Percentiles rank a stretch among this genome's conserved stretches.
Evolutionary conservation across 1,284 basidiomycete species (phyloP).

Genomic region (Fomitiporia mediterranea): DNA sequence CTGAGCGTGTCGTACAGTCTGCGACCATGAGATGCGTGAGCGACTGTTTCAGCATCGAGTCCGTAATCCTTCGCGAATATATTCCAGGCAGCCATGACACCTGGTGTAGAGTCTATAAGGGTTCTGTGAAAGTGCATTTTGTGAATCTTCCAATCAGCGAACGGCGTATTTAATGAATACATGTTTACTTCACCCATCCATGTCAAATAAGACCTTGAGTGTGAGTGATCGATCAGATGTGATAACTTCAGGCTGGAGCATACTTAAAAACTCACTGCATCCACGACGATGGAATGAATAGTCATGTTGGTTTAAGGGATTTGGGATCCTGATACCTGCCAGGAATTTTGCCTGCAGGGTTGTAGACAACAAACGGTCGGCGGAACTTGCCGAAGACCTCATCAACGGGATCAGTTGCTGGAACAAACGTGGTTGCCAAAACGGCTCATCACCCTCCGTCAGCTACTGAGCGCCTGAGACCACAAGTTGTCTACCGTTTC

Average conservation of each 20-base stretch:
- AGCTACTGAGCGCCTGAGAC: too few relatives aligned
- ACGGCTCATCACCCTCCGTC: too few relatives aligned
- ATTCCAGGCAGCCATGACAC: slow-evolving; percentile 59
- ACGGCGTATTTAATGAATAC: slow-evolving; percentile 15
- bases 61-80: slow-evolving; percentile 53
- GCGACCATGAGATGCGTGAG: slow-evolving; percentile 66
- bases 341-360: neutral
- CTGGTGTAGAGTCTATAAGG: slow-evolving; percentile 68
- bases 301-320: neutral
- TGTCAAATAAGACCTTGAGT: slow-evolving; percentile 59
- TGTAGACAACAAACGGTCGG: too few relatives aligned
- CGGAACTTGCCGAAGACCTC: neutral
- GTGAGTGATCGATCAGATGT: neutral
- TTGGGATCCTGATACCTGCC: neutral
- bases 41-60: slow-evolving; percentile 45
- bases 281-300: slow-evolving; percentile 34
- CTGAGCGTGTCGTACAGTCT: slow-evolving; percentile 67
- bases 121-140: slow-evolving; percentile 39
- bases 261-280: slow-evolving; percentile 47
- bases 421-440: too few relatives aligned
- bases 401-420: neutral
- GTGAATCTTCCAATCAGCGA: slow-evolving; percentile 10
- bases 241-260: too few relatives aligned
- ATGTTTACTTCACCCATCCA: slow-evolving; percentile 52
- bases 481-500: neutral